Evolutionary conservation across 805 yeast genomes (phyloP).

Genomic region (Tanozyma kutaoensis): DNA sequence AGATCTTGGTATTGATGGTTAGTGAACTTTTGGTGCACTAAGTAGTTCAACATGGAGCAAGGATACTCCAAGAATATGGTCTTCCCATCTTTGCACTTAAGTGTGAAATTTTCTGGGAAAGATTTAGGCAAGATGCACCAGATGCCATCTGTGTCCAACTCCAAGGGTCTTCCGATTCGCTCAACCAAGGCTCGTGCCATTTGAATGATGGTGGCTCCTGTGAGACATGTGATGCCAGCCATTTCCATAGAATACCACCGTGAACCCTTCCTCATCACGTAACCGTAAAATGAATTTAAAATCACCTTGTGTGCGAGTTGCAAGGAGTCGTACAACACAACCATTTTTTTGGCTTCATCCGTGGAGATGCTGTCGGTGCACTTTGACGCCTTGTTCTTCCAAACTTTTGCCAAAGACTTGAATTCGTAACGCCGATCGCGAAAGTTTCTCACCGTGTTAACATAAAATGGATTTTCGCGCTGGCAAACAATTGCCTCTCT

Average conservation of each 20-base stretch:
- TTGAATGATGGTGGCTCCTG: constrained; percentile 96
- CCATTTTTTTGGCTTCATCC: constrained; percentile 92
- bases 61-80: constrained; percentile 75
- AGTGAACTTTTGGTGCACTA: constrained; percentile 84
- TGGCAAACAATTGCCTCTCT: constrained; percentile 94
- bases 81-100: constrained; percentile 67
- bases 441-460: constrained; percentile 84
- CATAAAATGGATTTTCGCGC: constrained; percentile 94
- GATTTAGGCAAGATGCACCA: constrained; percentile 96
- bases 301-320: constrained; percentile 97
- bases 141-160: constrained; percentile 96
- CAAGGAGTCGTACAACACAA: constrained; percentile 83
- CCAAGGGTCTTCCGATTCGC: constrained; percentile 87
- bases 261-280: constrained; percentile 98
- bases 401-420: constrained; percentile 83
- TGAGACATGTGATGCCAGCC: constrained; percentile 98
- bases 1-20: constrained; percentile 90
- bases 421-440: constrained; percentile 95
- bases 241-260: constrained; percentile 99
- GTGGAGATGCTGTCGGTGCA: constrained; percentile 44
- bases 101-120: constrained; percentile 79
- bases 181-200: constrained; percentile 91
- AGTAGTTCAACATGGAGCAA: constrained; percentile 88
- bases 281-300: constrained; percentile 92
- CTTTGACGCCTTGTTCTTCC: constrained; percentile 71